Base-by-base conservation (phyloP, 2,329 filamentous ascomycete species). In the Coleophoma eucalyptorum region DNA sequence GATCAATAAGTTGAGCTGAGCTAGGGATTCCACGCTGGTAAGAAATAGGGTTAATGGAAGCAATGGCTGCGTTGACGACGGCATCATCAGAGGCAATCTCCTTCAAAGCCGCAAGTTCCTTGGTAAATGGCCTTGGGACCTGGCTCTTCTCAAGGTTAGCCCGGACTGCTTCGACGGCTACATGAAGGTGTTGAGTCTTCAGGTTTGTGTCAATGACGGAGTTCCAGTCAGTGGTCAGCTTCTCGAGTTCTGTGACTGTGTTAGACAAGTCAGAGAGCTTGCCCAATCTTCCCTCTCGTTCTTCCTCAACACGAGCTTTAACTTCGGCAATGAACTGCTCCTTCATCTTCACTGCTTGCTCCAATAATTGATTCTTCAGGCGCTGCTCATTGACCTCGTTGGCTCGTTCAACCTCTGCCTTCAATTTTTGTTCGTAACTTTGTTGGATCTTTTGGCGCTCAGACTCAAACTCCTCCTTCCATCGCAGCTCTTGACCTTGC, bases 11-110 rank as follows among this genome's bases (percentile, higher is more conserved):
- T 69, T 95, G 89, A 19, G 91, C 79, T 0, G 89, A 77, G 13
- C 88, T 90, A 20, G 91, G 84, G 51, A 99, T 85, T 52, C 94
- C 94, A 50, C 87, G 87, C 73, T 97, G 94, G 75, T 99, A 99
- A 18, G 94, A 90, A 11, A 81, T 76, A 3, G 94, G 94, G 75
- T 95, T 95, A 71, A 99, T 96, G 31, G 91, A 96, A n/a, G 89
- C 88, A 62, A 99, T 96, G 53, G 94, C 94, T 4, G 93, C 93
- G 61, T 90, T 86, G 53, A 99, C 90, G 5, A 97, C 87, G 1
- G 89, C 76, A 67, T 96, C 89, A 47, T 90, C 87, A 31, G 81
- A 79, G 4, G 90, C 90, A 59, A 96, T 89, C 70, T 97, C 91
- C 74, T 96, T 96, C 50, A 99, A 81, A 3, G 94, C 94, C 18